Evolutionary conservation across 441 rosid genomes (phyloP), one percentile per base, ranked within the genome.

Genomic region (Gossypium gossypioides): DNA sequence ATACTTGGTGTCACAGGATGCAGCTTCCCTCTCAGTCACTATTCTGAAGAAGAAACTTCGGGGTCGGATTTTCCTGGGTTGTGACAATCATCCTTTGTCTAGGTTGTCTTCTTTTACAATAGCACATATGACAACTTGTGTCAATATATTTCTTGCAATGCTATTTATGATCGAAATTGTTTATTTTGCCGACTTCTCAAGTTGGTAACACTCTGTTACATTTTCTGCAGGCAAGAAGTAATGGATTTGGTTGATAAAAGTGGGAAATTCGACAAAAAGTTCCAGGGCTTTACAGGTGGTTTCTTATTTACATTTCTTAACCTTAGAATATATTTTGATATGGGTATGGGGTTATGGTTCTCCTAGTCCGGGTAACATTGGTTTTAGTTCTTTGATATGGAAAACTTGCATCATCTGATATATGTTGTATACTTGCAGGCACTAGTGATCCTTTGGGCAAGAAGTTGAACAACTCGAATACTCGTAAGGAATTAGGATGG

Each of bases 51-150:
- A 88, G 84, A 90, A 88, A 62, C 59, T 84, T 19, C 79, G 80
- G 19, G 86, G 89, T 76, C 84, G 78, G 40, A 81, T 89, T 70
- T 87, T 91, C 81, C 82, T 91, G 87, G 98, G 97, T 40, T 91
- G 97, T 76, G 97, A 90, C 76, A 90, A 94, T 79, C 90, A 88
- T 83, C 98, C 98, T 48, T 52, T 91, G 81, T 85, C 98, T 68
- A 88, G 97, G 96, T 94, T 63, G 4, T 34, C 24, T 69, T 6
- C 27, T 55, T 9, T 72, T 29, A 60, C 19, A 25, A 21, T 13
- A 40, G 52, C 5, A 51, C 32, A 56, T 63, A 75, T 51, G 4
- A 9, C 13, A 32, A 59, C 54, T 57, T 42, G 18, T 65, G 12
- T 19, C 58, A 68, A n/a, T 72, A 61, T 44, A 27, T 65, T 61